Conservation (phyloP, 129 eudicot genomes). For the Artemisia tridentata region DNA sequence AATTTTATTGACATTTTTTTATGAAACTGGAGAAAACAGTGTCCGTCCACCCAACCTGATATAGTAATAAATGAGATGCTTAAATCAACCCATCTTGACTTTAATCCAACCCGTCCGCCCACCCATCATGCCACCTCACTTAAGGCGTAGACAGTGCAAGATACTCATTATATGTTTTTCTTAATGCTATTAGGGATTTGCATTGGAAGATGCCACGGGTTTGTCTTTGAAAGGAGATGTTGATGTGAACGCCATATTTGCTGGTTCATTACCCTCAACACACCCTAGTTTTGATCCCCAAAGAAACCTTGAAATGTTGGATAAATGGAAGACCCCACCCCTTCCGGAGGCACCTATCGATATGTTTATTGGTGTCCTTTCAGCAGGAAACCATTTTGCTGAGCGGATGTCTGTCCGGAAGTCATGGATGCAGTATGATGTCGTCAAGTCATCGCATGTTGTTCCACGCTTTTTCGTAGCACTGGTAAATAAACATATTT, state of each 20-base stretch:
- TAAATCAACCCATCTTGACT: neutral
- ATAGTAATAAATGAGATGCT: neutral
- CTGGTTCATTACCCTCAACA: constrained; percentile 68
- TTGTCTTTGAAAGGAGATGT: constrained; percentile 63
- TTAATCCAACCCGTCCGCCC: neutral
- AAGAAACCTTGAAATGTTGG: constrained; percentile 59
- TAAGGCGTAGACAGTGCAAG: neutral
- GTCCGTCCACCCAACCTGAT: neutral
- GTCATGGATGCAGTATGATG: constrained; percentile 82
- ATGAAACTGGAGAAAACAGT: neutral
- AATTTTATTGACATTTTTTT: no score
- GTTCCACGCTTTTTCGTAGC: constrained; percentile 91
- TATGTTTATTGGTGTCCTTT: constrained; percentile 71
- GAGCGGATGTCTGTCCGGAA: constrained; percentile 95
- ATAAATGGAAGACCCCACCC: constrained; percentile 63
- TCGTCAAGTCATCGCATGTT: constrained; percentile 47
- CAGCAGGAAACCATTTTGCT: constrained; percentile 93
- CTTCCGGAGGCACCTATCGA: constrained; percentile 50
- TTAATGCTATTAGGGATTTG: constrained; percentile 54
- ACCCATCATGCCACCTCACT: neutral
- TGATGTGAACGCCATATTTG: constrained; percentile 57
- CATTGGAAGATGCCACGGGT: constrained; percentile 86
- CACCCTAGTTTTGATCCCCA: constrained; percentile 64
- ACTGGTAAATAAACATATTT: constrained; percentile 30
- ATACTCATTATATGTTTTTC: neutral